Percentiles rank a stretch among this genome's conserved stretches.
These are phyloP conservation scores for Wickerhamomyces mucosus DNA, from an alignment of 805 yeast species.

Conservation along the genomic window DNA sequence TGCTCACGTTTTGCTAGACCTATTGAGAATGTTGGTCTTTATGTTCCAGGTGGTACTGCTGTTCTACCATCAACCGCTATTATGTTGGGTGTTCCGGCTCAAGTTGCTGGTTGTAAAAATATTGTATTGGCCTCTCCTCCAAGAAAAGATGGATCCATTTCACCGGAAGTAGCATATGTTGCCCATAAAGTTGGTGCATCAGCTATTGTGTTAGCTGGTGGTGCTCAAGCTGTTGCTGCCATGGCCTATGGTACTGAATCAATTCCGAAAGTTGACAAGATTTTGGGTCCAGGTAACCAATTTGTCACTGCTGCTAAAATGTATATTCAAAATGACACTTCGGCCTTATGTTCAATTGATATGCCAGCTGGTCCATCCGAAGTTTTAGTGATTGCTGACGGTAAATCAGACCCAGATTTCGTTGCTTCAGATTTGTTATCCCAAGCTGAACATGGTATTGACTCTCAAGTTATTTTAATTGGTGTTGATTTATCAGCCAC, in stretches of 20 bases:
- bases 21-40: conserved; percentile 88
- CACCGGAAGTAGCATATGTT: conserved; percentile 96
- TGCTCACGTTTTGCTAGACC: conserved; percentile 96
- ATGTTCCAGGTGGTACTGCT: conserved; percentile 99
- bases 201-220: conserved; percentile 91
- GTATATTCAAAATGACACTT: conserved; percentile 92
- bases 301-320: conserved; percentile 99
- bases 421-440: conserved; percentile 95
- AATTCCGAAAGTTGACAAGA: conserved; percentile 90
- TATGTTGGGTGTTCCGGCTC: conserved; percentile 98
- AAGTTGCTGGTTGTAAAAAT: conserved; percentile 93
- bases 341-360: conserved; percentile 91
- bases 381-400: conserved; percentile 92
- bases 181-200: conserved; percentile 94
- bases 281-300: conserved; percentile 98
- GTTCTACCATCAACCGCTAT: conserved; percentile 95
- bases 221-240: conserved; percentile 98
- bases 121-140: conserved; percentile 95
- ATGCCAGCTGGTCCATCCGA: conserved; percentile 99
- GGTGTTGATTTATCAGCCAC: conserved; percentile 61
- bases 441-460: conserved; percentile 98
- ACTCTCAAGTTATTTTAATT: conserved; percentile 89
- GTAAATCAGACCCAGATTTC: conserved; percentile 81
- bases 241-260: conserved; percentile 97
- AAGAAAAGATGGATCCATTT: conserved; percentile 80